phyloP scores from a whole-genome alignment of 768 basidiomycete genomes.

The Kwoniella mangroviensis region DNA sequence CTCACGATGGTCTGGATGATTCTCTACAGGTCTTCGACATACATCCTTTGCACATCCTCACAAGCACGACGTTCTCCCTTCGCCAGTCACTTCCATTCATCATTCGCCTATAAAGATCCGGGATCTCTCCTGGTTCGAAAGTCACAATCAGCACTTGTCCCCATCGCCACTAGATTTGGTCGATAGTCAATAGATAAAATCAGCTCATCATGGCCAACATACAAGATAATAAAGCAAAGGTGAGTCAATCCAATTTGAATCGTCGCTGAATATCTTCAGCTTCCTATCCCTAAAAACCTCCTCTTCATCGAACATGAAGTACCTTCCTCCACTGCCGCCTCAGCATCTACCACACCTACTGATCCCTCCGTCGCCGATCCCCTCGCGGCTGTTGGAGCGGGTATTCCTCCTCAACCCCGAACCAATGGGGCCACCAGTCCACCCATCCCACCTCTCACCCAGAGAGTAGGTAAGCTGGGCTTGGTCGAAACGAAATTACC shows the following conservation, averaged over 20 bases:
- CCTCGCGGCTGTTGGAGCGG: conserved; percentile 30
- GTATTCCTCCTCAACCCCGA: conserved; percentile 12
- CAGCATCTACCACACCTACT: conserved; percentile 38
- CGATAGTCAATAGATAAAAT: conserved; percentile 4
- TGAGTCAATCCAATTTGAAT: conserved; percentile 6
- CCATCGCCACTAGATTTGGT: conserved; percentile 8
- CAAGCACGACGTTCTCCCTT: background rate
- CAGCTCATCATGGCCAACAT: conserved; percentile 22
- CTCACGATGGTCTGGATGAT: background rate
- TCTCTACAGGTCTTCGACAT: background rate
- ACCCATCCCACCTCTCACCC: background rate
- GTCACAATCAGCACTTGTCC: background rate
- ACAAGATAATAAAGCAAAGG: conserved; percentile 22
- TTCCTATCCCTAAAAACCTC: conserved; percentile 55
- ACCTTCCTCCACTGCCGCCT: conserved; percentile 36
- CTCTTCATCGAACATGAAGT: conserved; percentile 57
- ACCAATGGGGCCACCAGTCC: conserved; percentile 16
- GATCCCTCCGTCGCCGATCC: conserved; percentile 31
- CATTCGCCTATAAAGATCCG: conserved; percentile 1
- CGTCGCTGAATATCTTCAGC: conserved; percentile 21
- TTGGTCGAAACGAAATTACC: conserved; percentile 43
- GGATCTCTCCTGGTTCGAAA: background rate
- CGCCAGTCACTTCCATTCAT: background rate
- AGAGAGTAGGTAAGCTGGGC: conserved; percentile 36
- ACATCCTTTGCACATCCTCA: background rate